Evolutionary conservation across 345 rosid genomes (phyloP), one percentile per base, ranked within the genome.

Genomic region (Microcos paniculata): DNA sequence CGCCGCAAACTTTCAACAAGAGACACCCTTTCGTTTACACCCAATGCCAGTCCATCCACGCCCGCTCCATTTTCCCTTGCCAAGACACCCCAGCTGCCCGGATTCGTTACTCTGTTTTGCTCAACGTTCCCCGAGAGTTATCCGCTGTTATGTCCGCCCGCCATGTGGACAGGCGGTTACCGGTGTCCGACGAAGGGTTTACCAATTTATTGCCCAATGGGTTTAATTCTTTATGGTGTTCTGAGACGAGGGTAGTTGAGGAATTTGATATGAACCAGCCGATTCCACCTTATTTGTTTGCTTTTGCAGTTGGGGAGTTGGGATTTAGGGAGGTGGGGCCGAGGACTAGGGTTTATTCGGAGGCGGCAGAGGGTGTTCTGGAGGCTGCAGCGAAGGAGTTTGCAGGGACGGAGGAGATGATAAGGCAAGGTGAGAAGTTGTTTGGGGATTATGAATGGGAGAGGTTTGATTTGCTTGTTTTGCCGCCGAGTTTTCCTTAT

Each of bases 31-130:
- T 87, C 64, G 98, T 90, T 28, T 95, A 87, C 87, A 93, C 99
- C 0, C 96, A 95, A 81, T 95, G 99, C 65, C 99, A 95, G 49
- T 71, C 94, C 0, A 85, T 95, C 49, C 99, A 95, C 82, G 94
- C 99, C 13, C 94, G 93, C 53, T 86, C 98, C n/a, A 84, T 95
- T 43, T 93, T 91, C 80, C 99, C 98, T 1, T 93, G 96, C 80
- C 99, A 93, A 82, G 99, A 95, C 85, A 89, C 98, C 0, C 99
- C 99, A 1, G 98, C 97, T 1, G 96, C 97, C 12, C 83, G 99
- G 55, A 76, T 95, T 40, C 64, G 89, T 0, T 95, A 92, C 85
- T 82, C 84, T 9, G 96, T 90, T 18, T 64, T 80, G 0, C 70
- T 95, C 67, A 95, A 95, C 85, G 57, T 93, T 40, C 98, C 98